phyloP scores from a whole-genome alignment of 345 rosid genomes.

The Alliaria petiolata region DNA sequence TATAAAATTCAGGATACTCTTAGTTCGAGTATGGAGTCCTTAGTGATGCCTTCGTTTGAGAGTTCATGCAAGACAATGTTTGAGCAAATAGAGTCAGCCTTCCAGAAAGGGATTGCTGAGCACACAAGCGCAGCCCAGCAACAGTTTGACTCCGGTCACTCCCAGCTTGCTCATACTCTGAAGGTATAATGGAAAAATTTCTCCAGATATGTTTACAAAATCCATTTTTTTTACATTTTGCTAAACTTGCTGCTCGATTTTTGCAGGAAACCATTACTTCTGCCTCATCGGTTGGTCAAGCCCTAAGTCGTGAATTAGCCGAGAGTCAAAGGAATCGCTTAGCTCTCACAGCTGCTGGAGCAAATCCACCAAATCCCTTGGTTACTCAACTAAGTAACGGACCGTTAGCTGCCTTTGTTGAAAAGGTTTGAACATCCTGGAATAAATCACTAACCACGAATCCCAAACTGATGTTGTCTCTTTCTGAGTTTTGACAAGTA shows the following conservation, averaged over 20 bases:
- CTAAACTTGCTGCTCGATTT: background rate
- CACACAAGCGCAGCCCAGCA: slow-evolving; percentile 71
- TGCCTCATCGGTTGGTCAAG: slow-evolving; percentile 57
- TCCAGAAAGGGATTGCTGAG: slow-evolving; percentile 72
- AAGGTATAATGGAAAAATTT: slow-evolving; percentile 42
- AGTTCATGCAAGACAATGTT: slow-evolving; percentile 84
- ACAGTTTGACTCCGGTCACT: slow-evolving; percentile 60
- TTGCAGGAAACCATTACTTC: slow-evolving; percentile 76
- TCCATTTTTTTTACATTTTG: background rate
- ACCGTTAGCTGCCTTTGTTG: slow-evolving; percentile 50
- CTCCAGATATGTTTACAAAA: background rate
- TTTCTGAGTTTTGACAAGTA: background rate
- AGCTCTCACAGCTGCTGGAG: slow-evolving; percentile 62
- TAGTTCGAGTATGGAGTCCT: slow-evolving; percentile 64
- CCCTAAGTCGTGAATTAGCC: slow-evolving; percentile 67
- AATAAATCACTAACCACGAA: background rate
- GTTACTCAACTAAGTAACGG: slow-evolving; percentile 60
- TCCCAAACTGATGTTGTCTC: background rate
- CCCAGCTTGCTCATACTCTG: slow-evolving; percentile 66
- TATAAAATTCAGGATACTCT: slow-evolving; percentile 54
- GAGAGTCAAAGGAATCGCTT: slow-evolving; percentile 68
- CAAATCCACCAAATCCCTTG: slow-evolving; percentile 52
- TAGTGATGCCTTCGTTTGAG: slow-evolving; percentile 84
- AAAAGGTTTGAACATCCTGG: slow-evolving; percentile 42
- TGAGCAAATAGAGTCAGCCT: slow-evolving; percentile 77